phyloP scores from a whole-genome alignment of 2,329 filamentous ascomycete species.

The Thielaviopsis euricoi region DNA sequence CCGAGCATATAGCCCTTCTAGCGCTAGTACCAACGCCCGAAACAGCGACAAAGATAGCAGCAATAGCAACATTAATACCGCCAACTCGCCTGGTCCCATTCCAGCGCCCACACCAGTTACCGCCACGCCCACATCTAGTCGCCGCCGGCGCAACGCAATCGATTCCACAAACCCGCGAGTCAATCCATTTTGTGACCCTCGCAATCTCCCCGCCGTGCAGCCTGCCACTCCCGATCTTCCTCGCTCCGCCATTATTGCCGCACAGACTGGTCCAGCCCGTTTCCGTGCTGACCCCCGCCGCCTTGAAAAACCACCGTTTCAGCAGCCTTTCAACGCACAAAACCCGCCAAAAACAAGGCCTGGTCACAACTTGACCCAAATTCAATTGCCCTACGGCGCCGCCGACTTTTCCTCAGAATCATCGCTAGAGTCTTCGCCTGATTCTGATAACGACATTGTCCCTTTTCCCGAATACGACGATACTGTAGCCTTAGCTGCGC shows the following conservation, averaged over 20 bases:
- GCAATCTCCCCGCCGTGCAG: slow-evolving; percentile 11
- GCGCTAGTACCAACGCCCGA: background rate
- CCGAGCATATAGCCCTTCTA: background rate
- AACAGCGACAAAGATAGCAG: background rate
- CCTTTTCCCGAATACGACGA: slow-evolving; percentile 12
- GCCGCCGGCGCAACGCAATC: slow-evolving; percentile 13
- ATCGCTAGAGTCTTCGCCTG: slow-evolving; percentile 1
- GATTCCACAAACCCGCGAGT: slow-evolving; percentile 10
- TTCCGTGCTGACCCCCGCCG: slow-evolving; percentile 12
- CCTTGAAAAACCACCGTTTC: slow-evolving; percentile 11
- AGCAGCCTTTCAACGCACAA: slow-evolving; percentile 10
- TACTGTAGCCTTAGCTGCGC: slow-evolving; percentile 1
- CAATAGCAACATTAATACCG: background rate
- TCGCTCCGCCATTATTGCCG: slow-evolving; percentile 13
- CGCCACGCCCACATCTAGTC: slow-evolving; percentile 2
- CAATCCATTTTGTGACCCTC: slow-evolving; percentile 10
- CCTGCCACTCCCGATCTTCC: slow-evolving; percentile 10
- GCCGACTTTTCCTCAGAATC: slow-evolving; percentile 6
- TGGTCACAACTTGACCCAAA: slow-evolving; percentile 4
- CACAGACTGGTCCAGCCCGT: slow-evolving; percentile 12
- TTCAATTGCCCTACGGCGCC: slow-evolving; percentile 11
- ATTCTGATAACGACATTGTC: slow-evolving; percentile 7
- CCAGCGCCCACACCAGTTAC: background rate
- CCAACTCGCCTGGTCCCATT: background rate
- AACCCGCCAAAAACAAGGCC: slow-evolving; percentile 7